Conservation (phyloP, 805 yeast species). For the Cyberlindnera americana region DNA sequence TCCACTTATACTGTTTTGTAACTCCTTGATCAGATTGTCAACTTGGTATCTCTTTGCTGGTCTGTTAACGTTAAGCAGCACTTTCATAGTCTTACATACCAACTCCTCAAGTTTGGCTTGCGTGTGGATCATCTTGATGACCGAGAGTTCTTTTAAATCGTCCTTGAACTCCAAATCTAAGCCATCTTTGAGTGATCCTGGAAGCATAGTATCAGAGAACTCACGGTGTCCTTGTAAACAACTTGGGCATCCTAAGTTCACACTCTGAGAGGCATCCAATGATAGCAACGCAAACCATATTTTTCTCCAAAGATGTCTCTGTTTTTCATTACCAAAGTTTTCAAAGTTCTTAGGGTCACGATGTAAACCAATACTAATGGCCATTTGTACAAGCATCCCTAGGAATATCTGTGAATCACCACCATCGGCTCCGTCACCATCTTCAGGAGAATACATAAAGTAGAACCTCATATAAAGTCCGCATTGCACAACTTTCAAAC, state of each 20-base stretch:
- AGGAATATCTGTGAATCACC: conserved; percentile 54
- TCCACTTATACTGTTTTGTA: conserved; percentile 34
- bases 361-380: conserved; percentile 61
- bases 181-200: conserved; percentile 29
- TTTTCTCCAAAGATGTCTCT: conserved; percentile 52
- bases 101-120: conserved; percentile 44
- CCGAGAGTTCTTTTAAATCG: conserved; percentile 42
- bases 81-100: conserved; percentile 38
- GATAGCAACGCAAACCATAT: conserved; percentile 49
- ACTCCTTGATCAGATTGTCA: conserved; percentile 34
- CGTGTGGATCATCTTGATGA: conserved; percentile 44
- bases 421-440: conserved; percentile 54
- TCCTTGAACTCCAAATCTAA: conserved; percentile 21
- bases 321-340: conserved; percentile 36
- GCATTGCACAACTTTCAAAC: conserved; percentile 53
- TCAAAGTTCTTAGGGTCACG: conserved; percentile 60
- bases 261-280: conserved; percentile 40
- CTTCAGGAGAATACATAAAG: conserved; percentile 55
- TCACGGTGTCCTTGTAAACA: conserved; percentile 34
- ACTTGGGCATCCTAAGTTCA: conserved; percentile 40
- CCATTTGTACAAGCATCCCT: conserved; percentile 63
- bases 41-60: conserved; percentile 41
- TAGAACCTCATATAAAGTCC: conserved; percentile 55
- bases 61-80: conserved; percentile 32
- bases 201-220: conserved; percentile 42